Conservation (phyloP, 129 eudicot species). For the Chrysanthemum makinoi region DNA sequence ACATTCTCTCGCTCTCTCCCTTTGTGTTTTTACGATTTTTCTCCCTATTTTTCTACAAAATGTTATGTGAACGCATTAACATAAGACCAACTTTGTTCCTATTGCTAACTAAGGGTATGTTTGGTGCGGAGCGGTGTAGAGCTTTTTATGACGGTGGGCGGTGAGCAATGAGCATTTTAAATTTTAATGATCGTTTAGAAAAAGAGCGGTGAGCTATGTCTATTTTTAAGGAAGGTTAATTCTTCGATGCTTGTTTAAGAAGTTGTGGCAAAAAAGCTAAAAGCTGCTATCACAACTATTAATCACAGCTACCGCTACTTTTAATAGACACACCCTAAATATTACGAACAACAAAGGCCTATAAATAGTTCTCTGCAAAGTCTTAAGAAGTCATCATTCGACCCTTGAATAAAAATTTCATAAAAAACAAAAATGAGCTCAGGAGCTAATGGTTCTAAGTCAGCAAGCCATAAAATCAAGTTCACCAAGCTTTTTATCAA, state of each 20-base stretch:
- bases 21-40: background rate
- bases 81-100: background rate
- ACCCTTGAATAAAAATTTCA: background rate
- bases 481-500: conserved; percentile 75
- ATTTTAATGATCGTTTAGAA: too few relatives aligned
- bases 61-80: background rate
- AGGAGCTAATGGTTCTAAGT: conserved; percentile 1
- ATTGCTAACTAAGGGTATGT: too few relatives aligned
- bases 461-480: conserved; percentile 41
- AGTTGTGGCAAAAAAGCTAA: too few relatives aligned
- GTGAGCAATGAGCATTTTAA: too few relatives aligned
- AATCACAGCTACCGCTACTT: too few relatives aligned
- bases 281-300: too few relatives aligned
- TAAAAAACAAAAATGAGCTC: conserved; percentile 7
- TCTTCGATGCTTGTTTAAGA: too few relatives aligned
- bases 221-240: too few relatives aligned
- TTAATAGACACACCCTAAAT: too few relatives aligned
- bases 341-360: background rate
- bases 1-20: background rate
- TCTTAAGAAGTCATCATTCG: background rate
- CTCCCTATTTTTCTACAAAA: background rate
- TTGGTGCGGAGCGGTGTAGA: too few relatives aligned
- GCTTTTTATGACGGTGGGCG: too few relatives aligned
- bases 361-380: background rate
- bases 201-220: too few relatives aligned